A percentile compares a stretch with the other conserved stretches of the same genome.
Conservation (phyloP, 2,329 filamentous ascomycete genomes). For the Dothistroma septosporum region DNA sequence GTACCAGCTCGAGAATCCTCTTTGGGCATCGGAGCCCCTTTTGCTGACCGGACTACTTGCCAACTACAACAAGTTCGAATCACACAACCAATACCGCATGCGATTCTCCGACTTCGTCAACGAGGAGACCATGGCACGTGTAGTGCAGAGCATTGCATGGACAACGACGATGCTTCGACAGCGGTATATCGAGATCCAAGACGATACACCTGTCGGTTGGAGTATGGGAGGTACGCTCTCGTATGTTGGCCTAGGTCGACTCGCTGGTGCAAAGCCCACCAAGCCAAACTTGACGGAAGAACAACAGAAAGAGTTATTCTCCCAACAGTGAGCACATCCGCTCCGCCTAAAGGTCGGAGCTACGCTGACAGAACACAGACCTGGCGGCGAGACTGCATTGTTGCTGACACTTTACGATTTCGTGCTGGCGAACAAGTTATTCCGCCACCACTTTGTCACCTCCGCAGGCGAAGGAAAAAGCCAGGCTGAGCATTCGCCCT, state of each 20-base stretch:
- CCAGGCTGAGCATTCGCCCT: conserved; percentile 44
- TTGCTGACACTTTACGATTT: conserved; percentile 90
- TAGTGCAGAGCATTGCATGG: conserved; percentile 70
- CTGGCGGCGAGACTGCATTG: conserved; percentile 71
- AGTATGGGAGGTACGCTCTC: conserved; percentile 72
- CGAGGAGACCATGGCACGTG: conserved; percentile 76
- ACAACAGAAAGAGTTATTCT: conserved; percentile 76
- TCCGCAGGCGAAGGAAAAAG: conserved; percentile 20
- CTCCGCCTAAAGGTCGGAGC: background rate
- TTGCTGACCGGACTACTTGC: conserved; percentile 79
- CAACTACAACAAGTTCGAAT: conserved; percentile 99
- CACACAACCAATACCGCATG: conserved; percentile 91
- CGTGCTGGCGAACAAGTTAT: conserved; percentile 88
- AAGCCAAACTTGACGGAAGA: conserved; percentile 65
- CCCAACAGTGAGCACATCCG: conserved; percentile 60
- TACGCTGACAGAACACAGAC: conserved; percentile 51
- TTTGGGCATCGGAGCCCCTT: conserved; percentile 65
- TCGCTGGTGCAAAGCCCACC: conserved; percentile 60
- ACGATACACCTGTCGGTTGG: conserved; percentile 89
- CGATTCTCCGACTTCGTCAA: conserved; percentile 95
- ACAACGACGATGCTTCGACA: conserved; percentile 65
- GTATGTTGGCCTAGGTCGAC: conserved; percentile 76
- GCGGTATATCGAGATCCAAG: conserved; percentile 79
- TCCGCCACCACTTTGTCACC: conserved; percentile 78
- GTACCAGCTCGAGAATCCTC: conserved; percentile 67